Evolutionary conservation across 495 filamentous ascomycete species (phyloP), one percentile per base, ranked within the genome.

Genomic region (Aspergillus carlsbadensis): DNA sequence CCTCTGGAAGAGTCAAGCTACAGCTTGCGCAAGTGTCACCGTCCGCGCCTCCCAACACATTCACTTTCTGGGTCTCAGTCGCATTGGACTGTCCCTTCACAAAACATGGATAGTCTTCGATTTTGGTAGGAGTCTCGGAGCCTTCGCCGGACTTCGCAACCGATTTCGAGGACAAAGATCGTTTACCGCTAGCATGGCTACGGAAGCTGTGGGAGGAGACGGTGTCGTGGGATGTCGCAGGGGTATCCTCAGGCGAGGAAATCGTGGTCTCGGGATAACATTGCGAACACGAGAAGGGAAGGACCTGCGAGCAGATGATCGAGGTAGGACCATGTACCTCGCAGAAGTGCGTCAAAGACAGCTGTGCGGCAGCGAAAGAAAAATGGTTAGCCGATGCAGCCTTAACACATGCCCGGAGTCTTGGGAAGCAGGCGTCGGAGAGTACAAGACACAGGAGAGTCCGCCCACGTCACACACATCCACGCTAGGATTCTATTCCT

Each of bases 331-430:
- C 92, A 80, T 97, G 92, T 64, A 91, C 80, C 73, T 97, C 92
- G 79, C 92, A 97, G 72, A 96, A 97, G 76, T 97, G 92, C 66
- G 92, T 92, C 62, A 97, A 84, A 69, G 91, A 95, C 66, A 96
- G 83, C 92, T 97, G 49, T 61, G 34, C 37, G 24, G 26, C 3
- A 3, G 26, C 34, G 36, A 33, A 43, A 21, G 24, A 21, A 13
- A 8, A 21, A 39, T 56, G 44, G 55, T 60, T 42, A 47, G 40
- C 47, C 55, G 10, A 50, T 48, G 22, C 40, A 53, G 18, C 8
- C 5, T 52, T 50, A 56, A 43, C 49, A 39, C 24, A 50, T 26
- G 24, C 8, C 49, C 37, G 31, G 50, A 40, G 37, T 33, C 36
- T 37, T 53, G 33, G 49, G 37, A 29, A 41, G 34, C 41, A 43